These are phyloP conservation scores for Claviceps arundinis DNA, from an alignment of 2,329 filamentous ascomycete species.

Conservation along the genomic window DNA sequence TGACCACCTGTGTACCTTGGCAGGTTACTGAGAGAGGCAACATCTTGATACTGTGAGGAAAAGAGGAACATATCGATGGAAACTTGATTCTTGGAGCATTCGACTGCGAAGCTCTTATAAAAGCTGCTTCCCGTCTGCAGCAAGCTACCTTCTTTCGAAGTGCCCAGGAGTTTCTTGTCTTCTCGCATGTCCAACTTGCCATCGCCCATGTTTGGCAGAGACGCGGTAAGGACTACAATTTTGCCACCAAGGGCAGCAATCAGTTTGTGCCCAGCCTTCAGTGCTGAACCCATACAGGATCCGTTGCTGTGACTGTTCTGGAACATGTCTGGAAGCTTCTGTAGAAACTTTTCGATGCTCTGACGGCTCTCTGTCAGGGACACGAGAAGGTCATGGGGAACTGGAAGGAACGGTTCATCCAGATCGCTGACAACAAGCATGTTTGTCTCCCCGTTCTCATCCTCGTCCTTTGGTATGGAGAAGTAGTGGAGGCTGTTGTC, in stretches of 20 bases:
- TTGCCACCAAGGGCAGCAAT: constrained; percentile 92
- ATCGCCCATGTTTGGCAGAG: constrained; percentile 76
- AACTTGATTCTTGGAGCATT: constrained; percentile 97
- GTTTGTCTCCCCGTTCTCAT: constrained; percentile 70
- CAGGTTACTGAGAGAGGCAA: constrained; percentile 88
- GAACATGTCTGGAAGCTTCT: constrained; percentile 92
- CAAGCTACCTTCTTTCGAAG: constrained; percentile 76
- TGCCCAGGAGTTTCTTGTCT: constrained; percentile 91
- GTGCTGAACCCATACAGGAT: constrained; percentile 89
- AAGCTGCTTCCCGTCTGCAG: constrained; percentile 90
- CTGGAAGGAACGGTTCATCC: constrained; percentile 91
- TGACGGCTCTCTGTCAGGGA: constrained; percentile 77
- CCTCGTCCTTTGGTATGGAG: constrained; percentile 76
- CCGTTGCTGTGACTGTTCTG: constrained; percentile 79
- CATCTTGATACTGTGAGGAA: constrained; percentile 91
- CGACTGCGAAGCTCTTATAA: constrained; percentile 98
- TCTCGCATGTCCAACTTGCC: constrained; percentile 88
- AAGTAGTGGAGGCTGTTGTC: constrained; percentile 96
- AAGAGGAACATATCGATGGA: constrained; percentile 98
- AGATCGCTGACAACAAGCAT: constrained; percentile 94
- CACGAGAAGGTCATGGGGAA: constrained; percentile 81
- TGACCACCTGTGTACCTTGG: constrained; percentile 94
- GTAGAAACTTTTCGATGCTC: constrained; percentile 83
- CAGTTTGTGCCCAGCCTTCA: constrained; percentile 87
- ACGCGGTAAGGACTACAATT: constrained; percentile 81